Evolutionary conservation across 2,329 filamentous ascomycete species (phyloP).

Genomic region (Sarocladium brachiariae): DNA sequence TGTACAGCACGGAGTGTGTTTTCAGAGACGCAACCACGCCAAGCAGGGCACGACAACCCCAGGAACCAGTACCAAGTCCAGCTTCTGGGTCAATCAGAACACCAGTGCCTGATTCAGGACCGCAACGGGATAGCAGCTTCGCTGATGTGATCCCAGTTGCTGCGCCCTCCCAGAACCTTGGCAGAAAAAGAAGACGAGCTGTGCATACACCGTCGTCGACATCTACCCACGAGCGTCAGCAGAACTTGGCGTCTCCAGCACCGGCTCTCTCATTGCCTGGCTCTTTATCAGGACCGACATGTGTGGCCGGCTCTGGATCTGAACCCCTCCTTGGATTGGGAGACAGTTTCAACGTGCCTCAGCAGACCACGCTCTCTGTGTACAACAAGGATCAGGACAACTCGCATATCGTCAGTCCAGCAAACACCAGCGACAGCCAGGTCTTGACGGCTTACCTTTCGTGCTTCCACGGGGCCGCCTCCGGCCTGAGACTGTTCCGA

Average conservation of each 20-base stretch:
- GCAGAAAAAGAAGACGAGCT: too few relatives aligned
- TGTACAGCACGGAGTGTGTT: constrained; percentile 50
- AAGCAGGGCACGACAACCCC: background rate
- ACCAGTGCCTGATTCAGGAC: too few relatives aligned
- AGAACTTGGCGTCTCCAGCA: too few relatives aligned
- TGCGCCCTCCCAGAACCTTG: too few relatives aligned
- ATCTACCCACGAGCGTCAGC: too few relatives aligned
- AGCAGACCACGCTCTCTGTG: constrained; percentile 12
- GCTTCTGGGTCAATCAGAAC: too few relatives aligned
- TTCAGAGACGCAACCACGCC: constrained; percentile 32
- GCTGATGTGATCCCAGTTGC: too few relatives aligned
- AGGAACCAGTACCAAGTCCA: background rate
- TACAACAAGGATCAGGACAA: constrained; percentile 33
- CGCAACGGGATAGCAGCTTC: too few relatives aligned
- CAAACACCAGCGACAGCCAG: constrained; percentile 52
- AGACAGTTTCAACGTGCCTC: background rate
- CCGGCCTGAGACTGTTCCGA: constrained; percentile 23
- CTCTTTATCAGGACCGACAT: background rate
- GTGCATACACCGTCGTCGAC: too few relatives aligned
- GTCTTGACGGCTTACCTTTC: constrained; percentile 51
- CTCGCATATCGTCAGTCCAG: constrained; percentile 52
- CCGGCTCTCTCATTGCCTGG: background rate
- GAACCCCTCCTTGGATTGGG: background rate
- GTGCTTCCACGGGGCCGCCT: constrained; percentile 22
- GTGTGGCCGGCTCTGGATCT: constrained; percentile 3